Percentiles rank a stretch among this genome's conserved stretches.
Conservation (phyloP, 2,329 filamentous ascomycete species). For the Colletotrichum sp. region DNA sequence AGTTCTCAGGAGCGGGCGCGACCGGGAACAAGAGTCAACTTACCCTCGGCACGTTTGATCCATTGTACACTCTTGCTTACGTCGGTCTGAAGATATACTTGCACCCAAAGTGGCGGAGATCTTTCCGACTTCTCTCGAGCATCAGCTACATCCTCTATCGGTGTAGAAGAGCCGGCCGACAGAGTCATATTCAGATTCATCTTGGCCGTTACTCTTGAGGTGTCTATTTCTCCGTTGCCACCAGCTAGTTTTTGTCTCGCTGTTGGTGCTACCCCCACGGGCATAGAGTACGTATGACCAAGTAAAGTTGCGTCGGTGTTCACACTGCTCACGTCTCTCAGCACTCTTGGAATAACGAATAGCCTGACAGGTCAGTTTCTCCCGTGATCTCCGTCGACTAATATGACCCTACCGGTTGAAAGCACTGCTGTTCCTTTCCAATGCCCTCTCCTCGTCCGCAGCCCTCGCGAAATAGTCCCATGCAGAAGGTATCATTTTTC, state of each 20-base stretch:
- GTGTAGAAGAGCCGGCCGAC: neutral
- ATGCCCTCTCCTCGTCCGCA: neutral
- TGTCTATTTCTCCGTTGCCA: neutral
- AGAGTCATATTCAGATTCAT: neutral
- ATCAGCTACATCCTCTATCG: neutral
- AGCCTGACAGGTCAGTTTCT: neutral
- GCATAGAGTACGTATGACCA: neutral
- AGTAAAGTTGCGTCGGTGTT: neutral
- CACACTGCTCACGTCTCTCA: neutral
- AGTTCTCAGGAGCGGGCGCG: neutral
- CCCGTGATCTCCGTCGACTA: neutral
- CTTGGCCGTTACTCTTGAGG: neutral
- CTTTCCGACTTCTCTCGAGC: neutral
- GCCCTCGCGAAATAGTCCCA: neutral
- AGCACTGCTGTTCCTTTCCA: neutral
- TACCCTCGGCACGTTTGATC: neutral
- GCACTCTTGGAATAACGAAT: neutral
- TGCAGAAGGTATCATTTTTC: neutral
- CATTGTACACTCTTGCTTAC: neutral
- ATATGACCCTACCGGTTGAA: neutral
- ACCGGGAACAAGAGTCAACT: neutral
- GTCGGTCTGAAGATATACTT: neutral
- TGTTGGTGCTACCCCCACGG: neutral
- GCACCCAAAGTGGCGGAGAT: neutral
- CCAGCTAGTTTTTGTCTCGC: neutral